These are phyloP conservation scores for Arxiozyma bovina DNA, from an alignment of 1,139 yeast species.

Conservation along the genomic window DNA sequence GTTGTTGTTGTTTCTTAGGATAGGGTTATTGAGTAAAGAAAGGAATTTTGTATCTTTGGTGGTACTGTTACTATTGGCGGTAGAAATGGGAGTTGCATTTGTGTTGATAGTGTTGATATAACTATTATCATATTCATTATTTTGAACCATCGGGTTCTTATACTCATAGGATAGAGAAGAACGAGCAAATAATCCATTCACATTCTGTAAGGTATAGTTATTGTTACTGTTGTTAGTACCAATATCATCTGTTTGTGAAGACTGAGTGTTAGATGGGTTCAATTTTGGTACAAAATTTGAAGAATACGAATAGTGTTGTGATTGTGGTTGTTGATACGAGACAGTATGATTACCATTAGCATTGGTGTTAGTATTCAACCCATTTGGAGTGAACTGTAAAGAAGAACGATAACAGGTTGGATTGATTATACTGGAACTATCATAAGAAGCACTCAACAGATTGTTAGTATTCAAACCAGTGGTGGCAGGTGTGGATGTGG, in stretches of 20 bases:
- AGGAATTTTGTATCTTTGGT: not conserved
- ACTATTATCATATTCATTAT: not conserved
- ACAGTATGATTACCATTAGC: not conserved
- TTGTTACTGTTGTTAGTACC: not conserved
- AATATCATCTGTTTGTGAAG: not conserved
- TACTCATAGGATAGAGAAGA: not conserved
- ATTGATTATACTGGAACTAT: not conserved
- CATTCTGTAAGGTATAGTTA: not conserved
- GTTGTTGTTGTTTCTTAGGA: constrained; percentile 1
- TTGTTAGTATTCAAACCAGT: not conserved
- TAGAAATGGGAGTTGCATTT: not conserved
- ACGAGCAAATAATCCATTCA: not conserved
- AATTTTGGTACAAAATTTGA: not conserved
- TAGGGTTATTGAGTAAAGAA: not conserved
- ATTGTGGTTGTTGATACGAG: not conserved
- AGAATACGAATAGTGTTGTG: constrained; percentile 1
- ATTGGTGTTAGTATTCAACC: not conserved
- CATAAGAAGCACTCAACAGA: not conserved
- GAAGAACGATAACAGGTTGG: not conserved
- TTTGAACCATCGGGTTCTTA: not conserved
- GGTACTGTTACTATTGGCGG: not conserved
- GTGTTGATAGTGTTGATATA: not conserved
- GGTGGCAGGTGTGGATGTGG: not conserved
- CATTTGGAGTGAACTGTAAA: not conserved
- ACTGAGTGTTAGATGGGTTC: not conserved